Evolutionary conservation across 2,329 filamentous ascomycete species (phyloP).

Genomic region (Fusarium neocosmosporiellum): DNA sequence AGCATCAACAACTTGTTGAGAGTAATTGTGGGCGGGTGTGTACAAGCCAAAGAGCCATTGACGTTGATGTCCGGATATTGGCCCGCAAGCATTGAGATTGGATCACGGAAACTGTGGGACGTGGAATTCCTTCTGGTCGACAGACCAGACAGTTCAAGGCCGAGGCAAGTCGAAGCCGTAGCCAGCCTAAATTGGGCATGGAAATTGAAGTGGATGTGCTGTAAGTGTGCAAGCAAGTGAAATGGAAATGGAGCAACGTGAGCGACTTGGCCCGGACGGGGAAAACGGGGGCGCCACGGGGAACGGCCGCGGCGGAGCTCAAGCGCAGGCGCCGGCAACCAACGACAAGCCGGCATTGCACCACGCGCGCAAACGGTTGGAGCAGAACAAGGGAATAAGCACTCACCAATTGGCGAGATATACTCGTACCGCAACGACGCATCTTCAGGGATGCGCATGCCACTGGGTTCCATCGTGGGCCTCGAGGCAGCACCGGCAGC

Average conservation of each 20-base stretch:
- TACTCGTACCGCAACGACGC: conserved; percentile 56
- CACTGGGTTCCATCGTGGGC: conserved; percentile 52
- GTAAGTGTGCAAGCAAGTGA: conserved; percentile 11
- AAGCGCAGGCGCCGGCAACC: conserved; percentile 50
- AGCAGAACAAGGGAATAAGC: conserved; percentile 45
- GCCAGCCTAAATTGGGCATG: conserved; percentile 30
- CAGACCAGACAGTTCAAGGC: not conserved
- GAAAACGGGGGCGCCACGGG: conserved; percentile 40
- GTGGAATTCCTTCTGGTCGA: conserved; percentile 13
- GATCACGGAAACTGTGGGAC: conserved; percentile 19
- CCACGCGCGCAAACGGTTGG: conserved; percentile 62
- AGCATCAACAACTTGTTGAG: not conserved
- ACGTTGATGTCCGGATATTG: conserved; percentile 15
- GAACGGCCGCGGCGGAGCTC: conserved; percentile 40
- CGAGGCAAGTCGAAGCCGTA: conserved; percentile 19
- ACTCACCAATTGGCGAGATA: conserved; percentile 68
- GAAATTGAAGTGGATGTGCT: conserved; percentile 26
- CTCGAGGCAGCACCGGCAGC: conserved; percentile 23
- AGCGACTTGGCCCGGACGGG: conserved; percentile 41
- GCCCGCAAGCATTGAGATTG: conserved; percentile 11
- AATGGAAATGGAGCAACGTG: conserved; percentile 13
- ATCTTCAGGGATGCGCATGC: conserved; percentile 60
- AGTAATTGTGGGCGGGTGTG: not conserved
- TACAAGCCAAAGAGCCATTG: not conserved
- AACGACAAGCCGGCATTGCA: conserved; percentile 56